Conservation (phyloP, 208 protist genomes). For the Crithidia expoeki region DNA sequence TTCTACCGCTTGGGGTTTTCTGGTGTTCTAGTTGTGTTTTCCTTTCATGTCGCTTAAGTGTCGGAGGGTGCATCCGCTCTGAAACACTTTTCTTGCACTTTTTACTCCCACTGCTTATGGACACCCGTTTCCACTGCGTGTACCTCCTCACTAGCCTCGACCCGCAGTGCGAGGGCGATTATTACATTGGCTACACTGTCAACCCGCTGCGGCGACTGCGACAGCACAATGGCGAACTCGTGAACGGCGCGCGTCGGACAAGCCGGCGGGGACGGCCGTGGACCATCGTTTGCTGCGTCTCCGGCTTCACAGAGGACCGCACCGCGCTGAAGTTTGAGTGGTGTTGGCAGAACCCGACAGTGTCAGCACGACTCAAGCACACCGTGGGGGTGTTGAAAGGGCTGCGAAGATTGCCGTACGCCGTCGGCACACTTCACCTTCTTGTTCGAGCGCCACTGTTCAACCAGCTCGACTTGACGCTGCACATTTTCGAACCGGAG, state of each 20-base stretch:
- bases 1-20: no score
- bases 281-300: conserved; percentile 90
- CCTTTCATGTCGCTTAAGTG: no score
- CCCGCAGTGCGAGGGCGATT: conserved; percentile 57
- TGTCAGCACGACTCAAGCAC: conserved; percentile 59
- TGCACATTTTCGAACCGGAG: conserved; percentile 73
- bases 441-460: conserved; percentile 68
- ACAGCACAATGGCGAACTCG: conserved; percentile 95
- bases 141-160: conserved; percentile 90
- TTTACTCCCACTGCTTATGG: conserved; percentile 49
- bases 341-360: conserved; percentile 92
- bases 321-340: conserved; percentile 95
- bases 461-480: conserved; percentile 62
- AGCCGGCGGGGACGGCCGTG: conserved; percentile 85
- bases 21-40: no score
- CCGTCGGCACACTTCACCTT: conserved; percentile 64
- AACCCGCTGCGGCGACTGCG: conserved; percentile 91
- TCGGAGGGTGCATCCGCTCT: background rate
- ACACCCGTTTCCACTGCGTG: conserved; percentile 90
- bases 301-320: conserved; percentile 91
- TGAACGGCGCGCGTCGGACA: conserved; percentile 88
- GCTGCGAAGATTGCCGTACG: conserved; percentile 56
- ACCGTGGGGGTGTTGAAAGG: conserved; percentile 35
- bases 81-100: background rate
- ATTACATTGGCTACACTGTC: conserved; percentile 95